Base-by-base conservation (phyloP, 768 basidiomycete genomes). In the Lanmaoa rubissima region DNA sequence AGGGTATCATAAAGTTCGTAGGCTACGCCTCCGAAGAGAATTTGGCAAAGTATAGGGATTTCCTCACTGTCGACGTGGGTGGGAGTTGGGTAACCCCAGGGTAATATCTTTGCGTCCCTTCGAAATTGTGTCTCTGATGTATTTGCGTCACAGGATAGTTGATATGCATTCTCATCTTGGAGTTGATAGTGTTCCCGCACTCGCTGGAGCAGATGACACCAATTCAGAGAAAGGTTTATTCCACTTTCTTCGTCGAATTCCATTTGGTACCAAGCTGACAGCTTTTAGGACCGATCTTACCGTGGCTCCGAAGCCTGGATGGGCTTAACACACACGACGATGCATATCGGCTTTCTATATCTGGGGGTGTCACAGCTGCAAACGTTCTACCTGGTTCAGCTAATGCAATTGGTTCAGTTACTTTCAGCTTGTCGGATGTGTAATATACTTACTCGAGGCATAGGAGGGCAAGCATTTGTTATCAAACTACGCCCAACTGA, bases 351-450 rank as follows among this genome's bases (percentile, higher is more conserved):
- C 77, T 92, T 16, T 82, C 90, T 3, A 86, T 94, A 52, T 81
- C 94, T 4, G 94, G 94, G 12, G 95, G 95, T 14, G 87, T 96
- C 35, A 96, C 95, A 0, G 88, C 92, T 3, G 85, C 82, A 16
- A 88, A 92, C 62, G 77, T 95, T 40, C 74, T 94, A 4, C 90
- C 94, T 10, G 94, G 92, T 8, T 85, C 82, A 52, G 80, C 70
- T 28, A 89, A 91, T 72, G 84, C 82, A 40, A 89, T 92, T 48
- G 90, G 90, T 88, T 61, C 26, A 48, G 21, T 10, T 17, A 5
- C 67, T 67, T 57, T 71, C 70, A 24, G 65, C 11, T 39, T 32
- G 39, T 36, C n/a, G n/a, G 32, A 24, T 59, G 69, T 13, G 14
- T 35, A 49, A 10, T 24, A 36, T 11, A 42, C 46, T 62, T 35